Conservation (phyloP, 768 basidiomycete species). For the Hygrophoropsis aurantiaca region DNA sequence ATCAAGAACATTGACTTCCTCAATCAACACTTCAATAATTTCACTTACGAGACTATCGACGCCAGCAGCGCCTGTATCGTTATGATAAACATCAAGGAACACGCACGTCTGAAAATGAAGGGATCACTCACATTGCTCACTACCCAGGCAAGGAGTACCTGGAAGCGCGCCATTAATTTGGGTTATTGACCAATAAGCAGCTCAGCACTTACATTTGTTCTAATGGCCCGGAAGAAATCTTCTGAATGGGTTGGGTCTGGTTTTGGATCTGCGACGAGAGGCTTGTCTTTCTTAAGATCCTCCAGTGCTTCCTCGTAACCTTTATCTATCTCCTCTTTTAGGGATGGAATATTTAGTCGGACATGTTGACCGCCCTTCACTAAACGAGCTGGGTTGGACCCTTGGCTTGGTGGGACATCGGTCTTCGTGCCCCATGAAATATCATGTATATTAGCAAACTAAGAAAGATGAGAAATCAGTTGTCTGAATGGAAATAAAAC, state of each 20-base stretch:
- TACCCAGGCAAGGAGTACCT: constrained; percentile 86
- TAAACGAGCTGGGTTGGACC: constrained; percentile 78
- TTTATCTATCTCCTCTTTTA: constrained; percentile 85
- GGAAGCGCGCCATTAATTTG: constrained; percentile 16
- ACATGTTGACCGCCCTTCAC: constrained; percentile 75
- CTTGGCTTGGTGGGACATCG: constrained; percentile 81
- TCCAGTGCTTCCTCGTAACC: constrained; percentile 91
- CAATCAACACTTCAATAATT: no score
- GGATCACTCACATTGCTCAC: constrained; percentile 65
- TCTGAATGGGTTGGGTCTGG: constrained; percentile 71
- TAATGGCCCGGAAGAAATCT: constrained; percentile 85
- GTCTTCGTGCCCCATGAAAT: constrained; percentile 97
- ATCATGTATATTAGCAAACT: constrained; percentile 89
- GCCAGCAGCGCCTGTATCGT: constrained; percentile 60
- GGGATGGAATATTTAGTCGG: constrained; percentile 81
- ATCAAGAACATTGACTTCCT: no score
- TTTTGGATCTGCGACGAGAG: constrained; percentile 68
- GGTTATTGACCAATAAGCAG: not conserved
- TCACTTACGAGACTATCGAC: constrained; percentile 67
- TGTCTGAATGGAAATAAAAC: not conserved
- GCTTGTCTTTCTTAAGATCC: constrained; percentile 75
- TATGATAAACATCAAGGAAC: constrained; percentile 5
- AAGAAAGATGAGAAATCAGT: constrained; percentile 6
- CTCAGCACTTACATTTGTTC: constrained; percentile 66
- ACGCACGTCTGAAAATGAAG: constrained; percentile 19